phyloP scores from a whole-genome alignment of 1,139 yeast genomes.

The Geotrichum australiense region DNA sequence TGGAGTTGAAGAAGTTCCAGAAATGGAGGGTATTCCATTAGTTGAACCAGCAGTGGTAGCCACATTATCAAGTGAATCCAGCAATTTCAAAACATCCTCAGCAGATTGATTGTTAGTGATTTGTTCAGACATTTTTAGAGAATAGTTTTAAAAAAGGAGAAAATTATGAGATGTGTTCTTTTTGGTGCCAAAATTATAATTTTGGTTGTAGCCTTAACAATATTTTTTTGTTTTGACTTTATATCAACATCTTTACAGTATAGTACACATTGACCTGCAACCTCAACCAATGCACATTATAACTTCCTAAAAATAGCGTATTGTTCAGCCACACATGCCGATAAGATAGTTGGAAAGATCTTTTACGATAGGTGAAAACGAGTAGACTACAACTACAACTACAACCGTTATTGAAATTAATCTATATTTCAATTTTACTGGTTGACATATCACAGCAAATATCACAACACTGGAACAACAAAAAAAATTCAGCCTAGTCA shows the following conservation, averaged over 20 bases:
- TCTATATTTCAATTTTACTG: not conserved
- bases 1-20: constrained; percentile 25
- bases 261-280: not conserved
- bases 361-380: too few species aligned
- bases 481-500: constrained; percentile 7
- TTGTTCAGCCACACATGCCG: too few species aligned
- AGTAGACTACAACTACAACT: too few species aligned
- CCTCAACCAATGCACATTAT: too few species aligned
- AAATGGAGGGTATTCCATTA: constrained; percentile 21
- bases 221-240: too few species aligned
- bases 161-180: constrained; percentile 6
- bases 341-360: too few species aligned
- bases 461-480: not conserved
- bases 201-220: too few species aligned
- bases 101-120: constrained; percentile 15
- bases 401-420: not conserved
- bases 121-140: constrained; percentile 5
- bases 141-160: not conserved
- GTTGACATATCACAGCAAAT: not conserved
- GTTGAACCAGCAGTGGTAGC: constrained; percentile 20
- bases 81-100: constrained; percentile 83
- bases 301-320: too few species aligned
- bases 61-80: constrained; percentile 79
- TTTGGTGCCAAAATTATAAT: not conserved
- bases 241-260: too few species aligned